These are phyloP conservation scores for Eragrostis tef DNA, from an alignment of 202 grass and related monocot species.

Conservation along the genomic window DNA sequence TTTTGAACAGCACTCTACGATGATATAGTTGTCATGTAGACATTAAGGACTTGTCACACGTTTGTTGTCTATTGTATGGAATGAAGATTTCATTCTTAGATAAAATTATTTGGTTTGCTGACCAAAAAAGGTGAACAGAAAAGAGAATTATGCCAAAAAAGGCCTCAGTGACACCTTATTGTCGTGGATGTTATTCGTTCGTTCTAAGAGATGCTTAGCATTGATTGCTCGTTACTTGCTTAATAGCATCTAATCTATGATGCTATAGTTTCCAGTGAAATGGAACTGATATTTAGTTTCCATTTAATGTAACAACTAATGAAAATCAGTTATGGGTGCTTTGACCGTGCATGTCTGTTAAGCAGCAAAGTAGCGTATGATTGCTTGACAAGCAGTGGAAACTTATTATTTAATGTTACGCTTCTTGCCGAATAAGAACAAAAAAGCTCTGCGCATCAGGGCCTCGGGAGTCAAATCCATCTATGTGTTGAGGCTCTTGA, in stretches of 20 bases:
- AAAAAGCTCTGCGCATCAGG: constrained; percentile 31
- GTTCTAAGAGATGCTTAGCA: background rate
- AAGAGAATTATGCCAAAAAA: background rate
- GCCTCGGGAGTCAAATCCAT: constrained; percentile 23
- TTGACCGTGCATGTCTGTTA: background rate
- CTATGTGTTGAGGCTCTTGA: constrained; percentile 9
- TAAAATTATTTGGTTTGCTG: background rate
- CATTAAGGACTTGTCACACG: background rate
- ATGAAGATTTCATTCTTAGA: background rate
- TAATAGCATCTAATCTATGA: background rate
- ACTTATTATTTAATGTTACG: constrained; percentile 7
- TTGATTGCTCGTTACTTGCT: background rate
- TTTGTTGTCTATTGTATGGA: background rate
- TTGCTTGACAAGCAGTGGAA: background rate
- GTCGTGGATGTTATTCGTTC: background rate
- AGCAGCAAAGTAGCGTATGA: background rate
- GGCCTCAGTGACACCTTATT: background rate
- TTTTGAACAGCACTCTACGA: too few species aligned
- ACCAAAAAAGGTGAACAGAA: background rate
- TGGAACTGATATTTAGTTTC: background rate
- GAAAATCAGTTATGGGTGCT: background rate
- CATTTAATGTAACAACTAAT: background rate
- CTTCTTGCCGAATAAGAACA: constrained; percentile 28
- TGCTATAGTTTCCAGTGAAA: background rate
- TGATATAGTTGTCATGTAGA: background rate